phyloP scores from a whole-genome alignment of 495 filamentous ascomycete species.

The Penicillium ucsense region DNA sequence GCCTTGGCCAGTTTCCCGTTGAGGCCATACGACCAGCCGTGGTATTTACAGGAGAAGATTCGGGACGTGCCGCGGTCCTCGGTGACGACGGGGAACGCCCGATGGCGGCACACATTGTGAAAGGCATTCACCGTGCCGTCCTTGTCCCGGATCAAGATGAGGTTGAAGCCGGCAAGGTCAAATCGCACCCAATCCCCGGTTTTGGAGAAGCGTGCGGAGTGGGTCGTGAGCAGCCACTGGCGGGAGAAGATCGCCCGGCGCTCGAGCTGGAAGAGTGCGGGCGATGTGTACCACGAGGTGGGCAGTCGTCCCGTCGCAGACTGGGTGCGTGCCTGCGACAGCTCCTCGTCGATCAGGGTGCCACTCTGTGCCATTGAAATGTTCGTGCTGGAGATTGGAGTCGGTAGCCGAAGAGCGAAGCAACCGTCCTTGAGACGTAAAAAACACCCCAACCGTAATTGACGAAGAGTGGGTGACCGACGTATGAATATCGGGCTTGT shows the following conservation, averaged over 20 bases:
- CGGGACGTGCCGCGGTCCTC: constrained; percentile 36
- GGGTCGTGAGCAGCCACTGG: constrained; percentile 46
- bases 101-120: constrained; percentile 50
- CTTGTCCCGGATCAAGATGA: constrained; percentile 41
- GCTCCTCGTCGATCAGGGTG: too few relatives aligned
- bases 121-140: constrained; percentile 45
- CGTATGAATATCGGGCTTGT: too few relatives aligned
- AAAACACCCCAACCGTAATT: too few relatives aligned
- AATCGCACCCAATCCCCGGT: constrained; percentile 41
- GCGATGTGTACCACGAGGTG: constrained; percentile 39
- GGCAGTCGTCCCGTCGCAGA: constrained; percentile 26
- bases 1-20: constrained; percentile 52
- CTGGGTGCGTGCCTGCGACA: constrained; percentile 1
- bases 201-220: constrained; percentile 34
- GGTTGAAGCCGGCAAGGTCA: constrained; percentile 37
- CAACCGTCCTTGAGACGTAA: too few relatives aligned
- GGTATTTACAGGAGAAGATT: constrained; percentile 49
- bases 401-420: too few relatives aligned
- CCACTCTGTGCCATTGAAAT: too few relatives aligned
- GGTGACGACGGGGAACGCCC: constrained; percentile 46
- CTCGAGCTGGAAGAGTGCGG: constrained; percentile 44
- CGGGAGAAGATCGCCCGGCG: constrained; percentile 43
- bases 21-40: constrained; percentile 51
- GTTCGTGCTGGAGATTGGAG: not conserved
- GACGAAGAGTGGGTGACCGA: too few relatives aligned